Percentiles rank a stretch among this genome's conserved stretches.
Conservation (phyloP, 768 basidiomycete genomes). For the Suillus occidentalis region DNA sequence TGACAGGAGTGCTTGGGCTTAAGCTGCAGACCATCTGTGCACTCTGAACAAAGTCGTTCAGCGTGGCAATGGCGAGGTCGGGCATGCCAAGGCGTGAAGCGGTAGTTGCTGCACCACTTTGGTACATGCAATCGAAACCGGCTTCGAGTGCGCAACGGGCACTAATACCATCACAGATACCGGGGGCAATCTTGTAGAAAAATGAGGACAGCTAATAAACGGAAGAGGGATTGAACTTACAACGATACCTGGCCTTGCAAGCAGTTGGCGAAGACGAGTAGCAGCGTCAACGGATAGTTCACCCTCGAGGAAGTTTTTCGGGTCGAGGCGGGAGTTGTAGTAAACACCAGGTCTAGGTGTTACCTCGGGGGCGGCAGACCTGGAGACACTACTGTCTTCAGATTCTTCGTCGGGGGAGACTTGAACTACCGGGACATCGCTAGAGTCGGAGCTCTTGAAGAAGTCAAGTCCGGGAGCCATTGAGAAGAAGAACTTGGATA, state of each 20-base stretch:
- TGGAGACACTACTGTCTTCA: neutral
- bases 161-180: constrained; percentile 79
- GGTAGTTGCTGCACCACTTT: constrained; percentile 80
- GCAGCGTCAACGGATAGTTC: constrained; percentile 68
- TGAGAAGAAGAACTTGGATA: constrained; percentile 6
- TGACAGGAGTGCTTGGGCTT: constrained; percentile 65
- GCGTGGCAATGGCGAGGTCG: constrained; percentile 76
- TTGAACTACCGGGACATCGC: neutral
- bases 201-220: constrained; percentile 6
- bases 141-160: constrained; percentile 79
- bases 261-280: constrained; percentile 69
- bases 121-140: constrained; percentile 76
- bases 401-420: constrained; percentile 10
- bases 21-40: constrained; percentile 71
- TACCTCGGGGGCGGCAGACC: constrained; percentile 12
- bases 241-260: constrained; percentile 72
- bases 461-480: constrained; percentile 37
- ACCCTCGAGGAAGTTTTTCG: constrained; percentile 66
- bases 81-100: constrained; percentile 77
- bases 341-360: constrained; percentile 37
- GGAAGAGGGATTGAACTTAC: constrained; percentile 40
- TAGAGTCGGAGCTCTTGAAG: constrained; percentile 22
- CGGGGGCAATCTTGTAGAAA: constrained; percentile 60
- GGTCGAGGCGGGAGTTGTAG: constrained; percentile 68
- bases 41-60: constrained; percentile 74